phyloP scores from a whole-genome alignment of 179 eudicot genomes.

The Gypsophila paniculata region DNA sequence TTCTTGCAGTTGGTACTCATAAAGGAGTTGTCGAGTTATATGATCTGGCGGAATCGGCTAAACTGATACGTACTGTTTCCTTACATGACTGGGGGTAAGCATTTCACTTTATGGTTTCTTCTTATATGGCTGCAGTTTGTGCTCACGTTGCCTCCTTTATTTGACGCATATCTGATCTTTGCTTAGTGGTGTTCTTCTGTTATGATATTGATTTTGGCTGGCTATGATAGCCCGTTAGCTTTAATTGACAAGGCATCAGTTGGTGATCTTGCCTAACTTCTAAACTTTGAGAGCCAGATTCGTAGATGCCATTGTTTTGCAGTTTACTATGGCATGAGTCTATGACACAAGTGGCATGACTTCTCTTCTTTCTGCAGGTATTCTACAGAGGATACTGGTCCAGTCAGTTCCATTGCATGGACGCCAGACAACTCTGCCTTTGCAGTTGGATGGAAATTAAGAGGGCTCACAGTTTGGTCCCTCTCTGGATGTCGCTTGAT shows the following conservation, averaged over 20 bases:
- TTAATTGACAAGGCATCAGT: background rate
- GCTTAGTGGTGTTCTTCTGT: conserved; percentile 13
- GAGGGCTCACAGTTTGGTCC: conserved; percentile 98
- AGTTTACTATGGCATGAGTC: conserved; percentile 9
- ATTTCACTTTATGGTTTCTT: conserved; percentile 14
- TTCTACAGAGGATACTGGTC: conserved; percentile 85
- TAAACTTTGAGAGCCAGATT: background rate
- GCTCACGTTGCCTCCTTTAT: background rate
- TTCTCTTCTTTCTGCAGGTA: conserved; percentile 52
- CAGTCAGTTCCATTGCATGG: conserved; percentile 89
- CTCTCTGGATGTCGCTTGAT: conserved; percentile 96
- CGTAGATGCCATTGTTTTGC: background rate
- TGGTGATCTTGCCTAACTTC: conserved; percentile 9
- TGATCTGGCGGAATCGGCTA: conserved; percentile 65
- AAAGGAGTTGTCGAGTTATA: conserved; percentile 77
- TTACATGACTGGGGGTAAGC: conserved; percentile 98
- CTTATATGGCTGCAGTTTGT: conserved; percentile 7
- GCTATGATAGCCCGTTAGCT: background rate
- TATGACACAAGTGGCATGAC: conserved; percentile 2
- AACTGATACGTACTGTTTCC: conserved; percentile 72
- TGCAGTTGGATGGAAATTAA: conserved; percentile 96
- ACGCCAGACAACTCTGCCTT: conserved; percentile 94
- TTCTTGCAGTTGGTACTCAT: conserved; percentile 92
- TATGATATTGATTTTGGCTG: background rate
- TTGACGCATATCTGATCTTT: background rate